Conservation (phyloP, 805 yeast genomes). For the Yarrowia keelungensis region DNA sequence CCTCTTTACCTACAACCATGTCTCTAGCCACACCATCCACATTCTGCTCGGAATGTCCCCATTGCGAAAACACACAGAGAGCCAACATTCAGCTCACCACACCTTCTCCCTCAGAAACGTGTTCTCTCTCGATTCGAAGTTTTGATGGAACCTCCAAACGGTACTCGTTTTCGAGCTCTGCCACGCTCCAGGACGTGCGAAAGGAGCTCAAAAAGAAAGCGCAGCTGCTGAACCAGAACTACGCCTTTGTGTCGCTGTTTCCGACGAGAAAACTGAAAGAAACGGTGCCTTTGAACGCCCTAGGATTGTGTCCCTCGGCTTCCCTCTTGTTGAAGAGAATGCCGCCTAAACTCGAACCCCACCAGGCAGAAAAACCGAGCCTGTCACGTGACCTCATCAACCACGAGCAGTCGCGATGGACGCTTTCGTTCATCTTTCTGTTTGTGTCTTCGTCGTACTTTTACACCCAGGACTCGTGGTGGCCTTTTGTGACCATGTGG, state of each 20-base stretch:
- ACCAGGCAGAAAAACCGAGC: conserved; percentile 36
- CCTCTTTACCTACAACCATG: not conserved
- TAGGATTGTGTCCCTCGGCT: conserved; percentile 31
- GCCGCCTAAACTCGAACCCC: conserved; percentile 34
- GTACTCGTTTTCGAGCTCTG: conserved; percentile 26
- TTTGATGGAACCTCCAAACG: conserved; percentile 27
- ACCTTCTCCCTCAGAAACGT: not conserved
- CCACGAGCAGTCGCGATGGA: conserved; percentile 39
- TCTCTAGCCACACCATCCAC: conserved; percentile 1
- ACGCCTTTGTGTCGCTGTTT: conserved; percentile 36
- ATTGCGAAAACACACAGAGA: conserved; percentile 5
- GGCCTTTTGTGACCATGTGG: conserved; percentile 39
- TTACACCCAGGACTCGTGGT: conserved; percentile 38
- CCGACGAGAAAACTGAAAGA: conserved; percentile 35
- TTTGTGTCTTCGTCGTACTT: conserved; percentile 36
- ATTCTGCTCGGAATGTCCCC: conserved; percentile 36
- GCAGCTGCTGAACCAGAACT: conserved; percentile 35
- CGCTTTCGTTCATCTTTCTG: conserved; percentile 29
- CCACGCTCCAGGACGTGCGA: conserved; percentile 33
- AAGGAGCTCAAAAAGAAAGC: conserved; percentile 32
- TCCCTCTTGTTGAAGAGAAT: conserved; percentile 25
- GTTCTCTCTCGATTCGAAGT: conserved; percentile 33
- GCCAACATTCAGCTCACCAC: not conserved
- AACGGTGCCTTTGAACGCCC: conserved; percentile 17
- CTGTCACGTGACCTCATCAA: conserved; percentile 34